Conservation (phyloP, 805 yeast species). For the Kockiozyma suomiensis region DNA sequence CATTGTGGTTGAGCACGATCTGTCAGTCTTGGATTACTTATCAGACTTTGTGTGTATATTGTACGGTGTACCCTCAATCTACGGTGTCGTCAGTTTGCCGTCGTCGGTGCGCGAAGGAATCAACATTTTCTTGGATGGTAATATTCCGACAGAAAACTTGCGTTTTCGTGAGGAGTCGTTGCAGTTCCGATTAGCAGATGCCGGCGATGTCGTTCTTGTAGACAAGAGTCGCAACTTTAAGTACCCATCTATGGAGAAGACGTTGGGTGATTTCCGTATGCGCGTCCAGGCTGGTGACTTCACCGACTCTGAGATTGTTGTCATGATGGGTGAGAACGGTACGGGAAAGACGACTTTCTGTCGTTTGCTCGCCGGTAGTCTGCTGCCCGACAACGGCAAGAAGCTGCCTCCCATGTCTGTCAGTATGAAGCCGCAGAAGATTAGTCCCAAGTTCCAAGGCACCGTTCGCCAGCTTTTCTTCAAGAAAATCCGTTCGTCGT, state of each 20-base stretch:
- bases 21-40: constrained; percentile 93
- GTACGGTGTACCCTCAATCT: constrained; percentile 97
- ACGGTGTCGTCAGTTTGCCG: constrained; percentile 98
- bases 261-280: constrained; percentile 94
- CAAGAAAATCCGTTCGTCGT: constrained; percentile 92
- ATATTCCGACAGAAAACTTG: constrained; percentile 93
- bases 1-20: constrained; percentile 97
- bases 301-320: constrained; percentile 94
- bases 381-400: constrained; percentile 78
- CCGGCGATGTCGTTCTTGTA: constrained; percentile 70
- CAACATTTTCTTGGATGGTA: constrained; percentile 97
- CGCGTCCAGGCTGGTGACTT: constrained; percentile 83
- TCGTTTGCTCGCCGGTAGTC: constrained; percentile 90
- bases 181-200: constrained; percentile 90
- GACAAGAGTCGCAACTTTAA: constrained; percentile 78
- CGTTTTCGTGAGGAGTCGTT: constrained; percentile 95
- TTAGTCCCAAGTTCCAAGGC: constrained; percentile 98
- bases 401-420: constrained; percentile 87
- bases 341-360: constrained; percentile 99
- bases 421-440: constrained; percentile 98
- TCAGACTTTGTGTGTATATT: constrained; percentile 96
- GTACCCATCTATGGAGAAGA: constrained; percentile 83
- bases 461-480: constrained; percentile 97
- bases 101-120: constrained; percentile 98
- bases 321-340: constrained; percentile 99